Base-by-base conservation (phyloP, 2,329 filamentous ascomycete genomes). In the Penicillium sp. region DNA sequence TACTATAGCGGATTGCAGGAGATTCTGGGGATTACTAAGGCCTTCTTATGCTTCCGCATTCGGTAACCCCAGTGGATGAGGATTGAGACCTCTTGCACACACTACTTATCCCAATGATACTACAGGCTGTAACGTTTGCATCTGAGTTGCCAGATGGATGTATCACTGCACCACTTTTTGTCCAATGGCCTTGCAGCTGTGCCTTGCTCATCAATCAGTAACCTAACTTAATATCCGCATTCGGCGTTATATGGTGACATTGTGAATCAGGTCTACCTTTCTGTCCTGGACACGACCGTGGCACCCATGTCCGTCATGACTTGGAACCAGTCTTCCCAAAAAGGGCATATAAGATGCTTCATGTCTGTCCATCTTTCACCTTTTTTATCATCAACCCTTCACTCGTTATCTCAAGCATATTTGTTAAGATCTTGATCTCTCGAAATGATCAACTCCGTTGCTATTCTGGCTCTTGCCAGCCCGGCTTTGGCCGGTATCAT, bases 371-470 rank as follows among this genome's bases (percentile, higher is more conserved):
- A n/a, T 17, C 16, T 35, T 16, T 37, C 16, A n/a, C 12, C 16
- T 31, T 54, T 57, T 53, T 49, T 30, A 37, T 54, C 50, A 51
- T 47, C 60, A 54, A 54, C 46, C 37, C 53, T 61, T 63, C 64
- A 58, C 51, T 60, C 64, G 59, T 62, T 66, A 58, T 52, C 56
- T 62, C 44, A 57, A 58, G 58, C 45, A 51, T 49, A 26, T 51
- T 51, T 40, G 53, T 50, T 50, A 60, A 56, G 41, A 54, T 53
- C 56, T 63, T 44, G 50, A 60, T 61, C 48, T 55, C 57, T 61
- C 69, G 62, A 68, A 58, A 74, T 74, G 72, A 67, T 74, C 58
- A 70, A 71, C 59, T 64, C 67, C 61, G 50, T 73, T 61, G 67
- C 71, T 56, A 57, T 74, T 53, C 57, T 74, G 63, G 70, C 69